Evolutionary conservation across 2,329 filamentous ascomycete genomes (phyloP).

Genomic region (Trichophyton benhamiae): DNA sequence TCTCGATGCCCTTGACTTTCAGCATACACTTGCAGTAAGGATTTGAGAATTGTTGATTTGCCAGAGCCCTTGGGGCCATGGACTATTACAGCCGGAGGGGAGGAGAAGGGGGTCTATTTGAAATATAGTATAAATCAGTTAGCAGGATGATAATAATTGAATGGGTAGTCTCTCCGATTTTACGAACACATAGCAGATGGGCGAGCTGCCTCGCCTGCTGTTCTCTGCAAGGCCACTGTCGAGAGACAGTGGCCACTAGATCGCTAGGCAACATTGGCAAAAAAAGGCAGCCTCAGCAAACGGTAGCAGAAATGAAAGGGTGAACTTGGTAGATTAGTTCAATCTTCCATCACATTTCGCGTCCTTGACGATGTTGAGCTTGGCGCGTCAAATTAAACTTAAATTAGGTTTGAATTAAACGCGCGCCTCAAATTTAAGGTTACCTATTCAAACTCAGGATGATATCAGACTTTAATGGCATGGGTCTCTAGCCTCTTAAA

Average conservation of each 20-base stretch:
- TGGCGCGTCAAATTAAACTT: neutral
- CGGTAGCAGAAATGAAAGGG: neutral
- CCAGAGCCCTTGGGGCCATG: constrained; percentile 80
- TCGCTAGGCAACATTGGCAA: constrained; percentile 22
- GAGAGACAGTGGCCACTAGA: constrained; percentile 24
- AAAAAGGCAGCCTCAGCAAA: neutral
- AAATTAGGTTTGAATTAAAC: neutral
- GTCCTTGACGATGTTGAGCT: neutral
- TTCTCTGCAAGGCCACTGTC: constrained; percentile 34
- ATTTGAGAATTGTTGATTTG: constrained; percentile 59
- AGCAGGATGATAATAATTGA: neutral
- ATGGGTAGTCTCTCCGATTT: neutral
- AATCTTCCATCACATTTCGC: neutral
- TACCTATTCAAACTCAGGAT: neutral
- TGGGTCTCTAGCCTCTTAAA: neutral
- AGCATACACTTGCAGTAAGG: constrained; percentile 49
- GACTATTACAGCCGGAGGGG: constrained; percentile 61
- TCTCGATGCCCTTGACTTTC: constrained; percentile 16
- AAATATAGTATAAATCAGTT: neutral
- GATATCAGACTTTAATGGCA: neutral
- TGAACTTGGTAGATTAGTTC: neutral
- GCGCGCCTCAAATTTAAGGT: constrained; percentile 1
- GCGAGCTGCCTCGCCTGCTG: constrained; percentile 31
- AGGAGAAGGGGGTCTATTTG: constrained; percentile 41
- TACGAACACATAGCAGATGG: constrained; percentile 30